Conservation (phyloP, 2,329 filamentous ascomycete species). For the Ceratocystis huliohia region DNA sequence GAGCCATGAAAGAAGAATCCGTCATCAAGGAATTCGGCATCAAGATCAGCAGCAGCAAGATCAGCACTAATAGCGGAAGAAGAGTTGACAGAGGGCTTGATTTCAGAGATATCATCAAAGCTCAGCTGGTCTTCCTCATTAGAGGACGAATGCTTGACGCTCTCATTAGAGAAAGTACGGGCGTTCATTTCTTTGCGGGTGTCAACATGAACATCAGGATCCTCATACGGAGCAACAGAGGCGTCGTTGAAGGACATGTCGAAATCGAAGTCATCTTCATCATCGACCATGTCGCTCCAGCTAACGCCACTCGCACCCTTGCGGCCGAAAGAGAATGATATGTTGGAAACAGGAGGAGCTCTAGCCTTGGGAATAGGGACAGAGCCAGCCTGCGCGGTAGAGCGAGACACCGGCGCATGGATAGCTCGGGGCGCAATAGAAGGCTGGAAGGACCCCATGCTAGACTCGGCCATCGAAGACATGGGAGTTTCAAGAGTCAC, state of each 20-base stretch:
- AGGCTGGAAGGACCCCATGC: constrained; percentile 11
- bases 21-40: constrained; percentile 53
- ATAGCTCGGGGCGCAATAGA: constrained; percentile 40
- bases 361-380: constrained; percentile 71
- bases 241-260: constrained; percentile 20
- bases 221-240: constrained; percentile 8
- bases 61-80: constrained; percentile 21
- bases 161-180: constrained; percentile 68
- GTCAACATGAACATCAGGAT: constrained; percentile 29
- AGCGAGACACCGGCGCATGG: neutral
- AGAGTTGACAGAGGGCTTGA: constrained; percentile 19
- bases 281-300: constrained; percentile 97
- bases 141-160: constrained; percentile 31
- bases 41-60: constrained; percentile 38
- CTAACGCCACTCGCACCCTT: constrained; percentile 83
- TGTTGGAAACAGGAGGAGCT: constrained; percentile 54
- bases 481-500: constrained; percentile 63
- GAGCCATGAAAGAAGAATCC: constrained; percentile 60
- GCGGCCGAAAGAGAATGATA: constrained; percentile 69
- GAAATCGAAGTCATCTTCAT: constrained; percentile 54
- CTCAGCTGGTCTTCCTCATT: constrained; percentile 20
- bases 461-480: constrained; percentile 65
- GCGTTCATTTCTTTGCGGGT: constrained; percentile 55
- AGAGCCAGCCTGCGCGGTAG: constrained; percentile 41
- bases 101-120: constrained; percentile 27